A percentile compares a stretch with the other conserved stretches of the same genome.
Conservation (phyloP, 129 eudicot genomes). For the Chrysanthemum seticuspe region DNA sequence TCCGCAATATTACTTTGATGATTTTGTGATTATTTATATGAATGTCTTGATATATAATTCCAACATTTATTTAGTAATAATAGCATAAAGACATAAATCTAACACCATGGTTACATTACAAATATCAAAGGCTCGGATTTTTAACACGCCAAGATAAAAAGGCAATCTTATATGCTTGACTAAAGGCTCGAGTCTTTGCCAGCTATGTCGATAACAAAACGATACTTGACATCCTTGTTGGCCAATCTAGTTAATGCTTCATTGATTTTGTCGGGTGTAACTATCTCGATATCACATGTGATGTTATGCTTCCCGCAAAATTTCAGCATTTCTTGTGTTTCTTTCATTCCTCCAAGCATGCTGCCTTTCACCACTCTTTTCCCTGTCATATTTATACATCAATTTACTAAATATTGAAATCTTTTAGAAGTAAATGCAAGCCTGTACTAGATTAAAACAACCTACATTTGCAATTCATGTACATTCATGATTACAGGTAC, state of each 20-base stretch:
- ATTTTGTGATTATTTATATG: no score
- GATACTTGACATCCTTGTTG: conserved; percentile 75
- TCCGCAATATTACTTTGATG: no score
- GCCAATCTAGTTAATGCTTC: conserved; percentile 64
- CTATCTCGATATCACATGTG: conserved; percentile 64
- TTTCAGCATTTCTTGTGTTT: conserved; percentile 87
- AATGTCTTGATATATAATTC: no score
- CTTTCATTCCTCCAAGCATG: conserved; percentile 78
- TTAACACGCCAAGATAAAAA: background rate
- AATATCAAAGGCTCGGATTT: no score
- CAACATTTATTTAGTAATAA: no score
- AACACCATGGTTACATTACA: no score
- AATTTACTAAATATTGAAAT: background rate
- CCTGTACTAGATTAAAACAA: no score
- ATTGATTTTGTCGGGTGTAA: conserved; percentile 51
- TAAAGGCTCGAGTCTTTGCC: background rate
- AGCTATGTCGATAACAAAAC: conserved; percentile 65
- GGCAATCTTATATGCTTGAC: background rate
- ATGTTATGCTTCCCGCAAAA: conserved; percentile 73
- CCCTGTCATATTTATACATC: conserved; percentile 34
- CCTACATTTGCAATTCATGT: no score
- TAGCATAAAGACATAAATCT: no score
- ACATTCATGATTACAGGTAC: no score
- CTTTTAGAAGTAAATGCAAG: background rate
- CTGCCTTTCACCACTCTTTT: conserved; percentile 79